Evolutionary conservation across 768 basidiomycete species (phyloP).

Genomic region (Lyophyllum semitale): DNA sequence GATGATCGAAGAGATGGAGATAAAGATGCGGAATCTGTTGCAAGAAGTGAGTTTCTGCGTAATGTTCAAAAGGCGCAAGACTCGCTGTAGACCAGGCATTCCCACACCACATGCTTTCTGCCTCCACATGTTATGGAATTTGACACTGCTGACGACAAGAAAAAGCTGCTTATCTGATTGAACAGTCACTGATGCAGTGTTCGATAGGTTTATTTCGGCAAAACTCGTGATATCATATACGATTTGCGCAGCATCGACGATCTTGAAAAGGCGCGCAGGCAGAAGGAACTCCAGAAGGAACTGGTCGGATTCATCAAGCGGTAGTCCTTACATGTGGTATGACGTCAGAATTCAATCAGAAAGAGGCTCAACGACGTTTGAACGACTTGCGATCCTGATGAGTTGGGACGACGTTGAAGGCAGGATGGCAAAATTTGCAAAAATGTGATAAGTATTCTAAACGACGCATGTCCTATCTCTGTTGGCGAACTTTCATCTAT

Average conservation of each 20-base stretch:
- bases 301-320: conserved; percentile 85
- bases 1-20: conserved; percentile 99
- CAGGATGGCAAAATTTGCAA: neutral
- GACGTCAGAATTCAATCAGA: too few relatives aligned
- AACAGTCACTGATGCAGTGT: conserved; percentile 1
- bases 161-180: neutral
- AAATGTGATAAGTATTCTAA: too few relatives aligned
- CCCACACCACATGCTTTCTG: neutral
- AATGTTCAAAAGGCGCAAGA: neutral
- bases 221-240: conserved; percentile 93
- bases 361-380: neutral
- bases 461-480: too few relatives aligned
- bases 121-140: neutral
- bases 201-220: conserved; percentile 86
- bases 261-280: conserved; percentile 76
- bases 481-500: too few relatives aligned
- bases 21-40: conserved; percentile 95
- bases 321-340: conserved; percentile 24
- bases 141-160: neutral
- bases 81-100: neutral
- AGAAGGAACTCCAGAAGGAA: conserved; percentile 89
- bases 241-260: conserved; percentile 89
- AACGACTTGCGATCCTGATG: neutral
- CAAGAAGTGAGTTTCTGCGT: conserved; percentile 61
- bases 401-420: neutral